A percentile compares a stretch with the other conserved stretches of the same genome.
These are phyloP conservation scores for Diaporthe ampelina DNA, from an alignment of 2,329 filamentous ascomycete genomes.

Conservation along the genomic window DNA sequence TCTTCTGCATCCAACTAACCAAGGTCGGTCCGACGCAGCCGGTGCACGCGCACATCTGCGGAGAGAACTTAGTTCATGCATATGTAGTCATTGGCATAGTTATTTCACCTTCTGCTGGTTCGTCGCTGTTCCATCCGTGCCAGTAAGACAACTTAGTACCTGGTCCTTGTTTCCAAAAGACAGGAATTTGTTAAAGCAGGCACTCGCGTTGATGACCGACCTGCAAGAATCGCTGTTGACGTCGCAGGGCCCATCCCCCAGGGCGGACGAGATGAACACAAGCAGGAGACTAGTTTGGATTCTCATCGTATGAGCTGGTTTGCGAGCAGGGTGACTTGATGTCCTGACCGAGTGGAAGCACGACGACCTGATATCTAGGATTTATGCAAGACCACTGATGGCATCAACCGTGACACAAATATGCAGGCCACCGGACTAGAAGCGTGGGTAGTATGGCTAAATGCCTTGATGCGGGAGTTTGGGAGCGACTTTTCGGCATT, in stretches of 20 bases:
- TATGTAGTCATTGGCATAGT: not conserved
- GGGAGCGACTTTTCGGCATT: slow-evolving; percentile 3
- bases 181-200: slow-evolving; percentile 24
- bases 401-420: not conserved
- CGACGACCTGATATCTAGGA: not conserved
- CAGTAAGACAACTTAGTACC: slow-evolving; percentile 14
- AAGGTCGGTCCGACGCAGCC: slow-evolving; percentile 19
- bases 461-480: not conserved
- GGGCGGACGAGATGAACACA: slow-evolving; percentile 19
- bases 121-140: slow-evolving; percentile 18
- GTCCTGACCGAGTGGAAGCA: not conserved
- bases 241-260: slow-evolving; percentile 23
- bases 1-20: slow-evolving; percentile 6
- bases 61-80: not conserved
- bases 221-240: slow-evolving; percentile 17
- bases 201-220: slow-evolving; percentile 27
- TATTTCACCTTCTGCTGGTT: slow-evolving; percentile 6
- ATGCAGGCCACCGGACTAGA: not conserved
- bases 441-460: not conserved
- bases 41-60: slow-evolving; percentile 17
- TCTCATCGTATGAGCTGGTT: not conserved
- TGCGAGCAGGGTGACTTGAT: not conserved
- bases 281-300: slow-evolving; percentile 16
- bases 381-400: not conserved
- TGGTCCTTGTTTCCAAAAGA: slow-evolving; percentile 24